A percentile compares a stretch with the other conserved stretches of the same genome.
Evolutionary conservation across 192 early-diverging fungal genomes (phyloP).

Genomic region (Chytriomyces hyalinus): DNA sequence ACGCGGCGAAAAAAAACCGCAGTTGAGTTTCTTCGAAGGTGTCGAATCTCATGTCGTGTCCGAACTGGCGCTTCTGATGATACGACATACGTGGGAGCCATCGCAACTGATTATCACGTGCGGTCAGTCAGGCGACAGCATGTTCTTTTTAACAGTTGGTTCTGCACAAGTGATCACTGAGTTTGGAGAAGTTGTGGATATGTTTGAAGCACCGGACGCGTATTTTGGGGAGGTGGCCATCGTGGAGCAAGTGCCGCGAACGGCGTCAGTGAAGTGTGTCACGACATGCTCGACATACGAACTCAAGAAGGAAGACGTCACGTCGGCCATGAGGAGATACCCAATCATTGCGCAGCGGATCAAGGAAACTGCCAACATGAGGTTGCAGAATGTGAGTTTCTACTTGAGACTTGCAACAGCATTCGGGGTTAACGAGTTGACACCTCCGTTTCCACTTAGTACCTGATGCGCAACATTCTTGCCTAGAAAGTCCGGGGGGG

Average conservation of each 20-base stretch:
- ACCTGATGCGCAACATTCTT: slow-evolving; percentile 18
- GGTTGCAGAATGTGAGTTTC: slow-evolving; percentile 44
- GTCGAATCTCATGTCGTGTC: slow-evolving; percentile 40
- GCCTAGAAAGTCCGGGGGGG: not conserved
- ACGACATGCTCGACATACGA: slow-evolving; percentile 48
- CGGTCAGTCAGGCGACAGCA: slow-evolving; percentile 48
- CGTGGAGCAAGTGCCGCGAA: slow-evolving; percentile 54
- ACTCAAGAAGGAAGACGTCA: slow-evolving; percentile 45
- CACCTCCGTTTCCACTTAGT: not conserved
- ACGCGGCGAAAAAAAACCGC: not conserved
- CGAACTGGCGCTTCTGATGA: slow-evolving; percentile 50
- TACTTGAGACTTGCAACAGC: too few species aligned
- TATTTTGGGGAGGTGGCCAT: slow-evolving; percentile 66
- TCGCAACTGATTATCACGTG: slow-evolving; percentile 45
- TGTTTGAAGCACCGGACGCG: slow-evolving; percentile 37
- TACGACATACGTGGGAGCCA: slow-evolving; percentile 38
- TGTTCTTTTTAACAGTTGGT: slow-evolving; percentile 60
- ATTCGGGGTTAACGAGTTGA: not conserved
- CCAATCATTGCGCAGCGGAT: slow-evolving; percentile 43
- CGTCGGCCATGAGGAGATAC: slow-evolving; percentile 40
- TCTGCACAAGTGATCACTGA: slow-evolving; percentile 53
- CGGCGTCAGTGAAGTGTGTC: slow-evolving; percentile 42
- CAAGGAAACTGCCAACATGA: slow-evolving; percentile 46
- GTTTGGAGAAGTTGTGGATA: slow-evolving; percentile 52
- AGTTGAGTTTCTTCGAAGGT: slow-evolving; percentile 42